Base-by-base conservation (phyloP, 2,329 filamentous ascomycete species). In the Bipolaris victoriae region DNA sequence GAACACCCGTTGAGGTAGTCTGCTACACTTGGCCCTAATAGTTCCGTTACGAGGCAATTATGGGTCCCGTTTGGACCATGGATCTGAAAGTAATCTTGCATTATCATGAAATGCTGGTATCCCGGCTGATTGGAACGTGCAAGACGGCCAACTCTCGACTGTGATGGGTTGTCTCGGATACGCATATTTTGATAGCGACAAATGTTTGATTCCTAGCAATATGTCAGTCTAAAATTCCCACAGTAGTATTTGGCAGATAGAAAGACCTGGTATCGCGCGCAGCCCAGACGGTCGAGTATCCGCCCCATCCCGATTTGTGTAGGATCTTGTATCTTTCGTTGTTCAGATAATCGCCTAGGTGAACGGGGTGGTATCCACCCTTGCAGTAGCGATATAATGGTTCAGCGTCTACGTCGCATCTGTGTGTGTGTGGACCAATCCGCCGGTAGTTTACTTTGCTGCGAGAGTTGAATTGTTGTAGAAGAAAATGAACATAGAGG, bases 21-120 rank as follows among this genome's bases (percentile, higher is more conserved):
- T 10, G 76, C 71, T 16, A 80, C 68, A 63, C 67, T 80, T 7
- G 78, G 72, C 1, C 77, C 78, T 26, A 80, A 51, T n/a, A 78
- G 64, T 40, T 80, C 74, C 44, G 77, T 72, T 5, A 82, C 75
- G 0, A 82, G 63, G 61, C 80, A 83, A n/a, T 70, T 60, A 59
- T 83, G 80, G 2, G 31, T 68, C 10, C 80, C 79, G 65, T 83
- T 83, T 6, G 79, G 79, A 9, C 81, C 79, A 1, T 62, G 40
- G 43, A 78, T 48, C 7, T 74, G 36, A 36, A 82, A 82, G 16
- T 68, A 22, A 58, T 80, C 74, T 22, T 77, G 55, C 20, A 80
- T 41, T 20, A 58, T 67, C 37, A 78, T 72, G 10, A 79, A 36
- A 67, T 80, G 62, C 35, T n/a, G 36, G 62, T 63, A 47, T 52